phyloP scores from a whole-genome alignment of 2,329 filamentous ascomycete species.

The Rhytidhysteron rufulum region DNA sequence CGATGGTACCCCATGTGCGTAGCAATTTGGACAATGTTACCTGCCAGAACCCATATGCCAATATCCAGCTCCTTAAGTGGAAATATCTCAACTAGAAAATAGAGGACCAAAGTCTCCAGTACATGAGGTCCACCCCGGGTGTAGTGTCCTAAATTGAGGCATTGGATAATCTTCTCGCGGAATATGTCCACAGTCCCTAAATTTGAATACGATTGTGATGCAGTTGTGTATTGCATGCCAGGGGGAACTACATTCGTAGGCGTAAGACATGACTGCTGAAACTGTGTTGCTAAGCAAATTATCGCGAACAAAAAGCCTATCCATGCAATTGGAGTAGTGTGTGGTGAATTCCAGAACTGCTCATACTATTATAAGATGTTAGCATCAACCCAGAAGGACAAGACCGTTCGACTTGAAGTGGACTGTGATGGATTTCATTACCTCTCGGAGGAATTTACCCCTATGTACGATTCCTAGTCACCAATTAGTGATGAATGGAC shows the following conservation, averaged over 20 bases:
- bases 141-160: constrained; percentile 2
- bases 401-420: constrained; percentile 5
- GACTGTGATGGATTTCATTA: background rate
- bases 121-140: constrained; percentile 4
- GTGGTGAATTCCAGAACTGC: constrained; percentile 5
- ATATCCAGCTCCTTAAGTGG: constrained; percentile 24
- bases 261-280: too few relatives aligned
- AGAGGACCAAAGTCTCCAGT: constrained; percentile 5
- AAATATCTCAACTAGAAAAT: constrained; percentile 13
- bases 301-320: background rate
- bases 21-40: constrained; percentile 37
- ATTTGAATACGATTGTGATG: constrained; percentile 20
- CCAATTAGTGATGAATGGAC: background rate
- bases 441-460: constrained; percentile 1
- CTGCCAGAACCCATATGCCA: constrained; percentile 41
- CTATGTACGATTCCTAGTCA: constrained; percentile 2
- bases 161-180: background rate
- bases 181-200: constrained; percentile 10
- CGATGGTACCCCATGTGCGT: constrained; percentile 45
- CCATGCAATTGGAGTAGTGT: constrained; percentile 4
- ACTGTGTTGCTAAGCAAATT: background rate
- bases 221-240: too few relatives aligned
- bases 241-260: too few relatives aligned
- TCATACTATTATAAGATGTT: constrained; percentile 8
- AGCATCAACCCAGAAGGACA: too few relatives aligned